These are phyloP conservation scores for Vaccinium vitisidaea DNA, from an alignment of 148 eudicot species.

Conservation along the genomic window DNA sequence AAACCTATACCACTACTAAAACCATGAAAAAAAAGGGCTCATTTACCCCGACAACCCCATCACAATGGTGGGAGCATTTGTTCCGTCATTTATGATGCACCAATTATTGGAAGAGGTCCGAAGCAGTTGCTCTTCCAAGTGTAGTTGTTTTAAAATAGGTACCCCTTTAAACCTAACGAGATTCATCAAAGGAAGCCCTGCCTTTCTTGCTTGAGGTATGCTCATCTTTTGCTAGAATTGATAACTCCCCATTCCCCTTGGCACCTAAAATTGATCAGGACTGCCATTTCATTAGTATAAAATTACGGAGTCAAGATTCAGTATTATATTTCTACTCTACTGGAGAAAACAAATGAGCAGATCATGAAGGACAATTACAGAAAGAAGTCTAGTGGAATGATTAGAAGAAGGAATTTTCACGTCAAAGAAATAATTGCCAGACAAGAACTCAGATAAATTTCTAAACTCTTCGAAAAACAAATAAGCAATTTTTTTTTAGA, in stretches of 20 bases:
- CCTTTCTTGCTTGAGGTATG: constrained; percentile 33
- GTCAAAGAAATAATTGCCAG: too few relatives aligned
- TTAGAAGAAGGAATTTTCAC: too few relatives aligned
- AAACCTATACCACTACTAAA: background rate
- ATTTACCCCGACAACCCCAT: constrained; percentile 77
- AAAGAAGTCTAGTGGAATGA: background rate
- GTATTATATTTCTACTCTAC: background rate
- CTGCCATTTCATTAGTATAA: too few relatives aligned
- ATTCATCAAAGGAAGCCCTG: constrained; percentile 62
- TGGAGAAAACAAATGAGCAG: background rate
- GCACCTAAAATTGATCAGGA: constrained; percentile 14
- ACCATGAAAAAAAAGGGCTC: constrained; percentile 1
- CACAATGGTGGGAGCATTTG: constrained; percentile 56
- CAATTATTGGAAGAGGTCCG: constrained; percentile 79
- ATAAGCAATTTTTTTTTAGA: too few relatives aligned
- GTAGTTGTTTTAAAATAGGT: constrained; percentile 68
- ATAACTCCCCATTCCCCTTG: constrained; percentile 9
- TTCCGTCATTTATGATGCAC: constrained; percentile 85
- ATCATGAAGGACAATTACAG: background rate
- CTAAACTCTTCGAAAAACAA: too few relatives aligned
- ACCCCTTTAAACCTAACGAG: constrained; percentile 45
- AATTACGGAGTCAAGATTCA: background rate
- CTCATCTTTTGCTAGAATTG: constrained; percentile 25
- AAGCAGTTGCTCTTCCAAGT: constrained; percentile 71
- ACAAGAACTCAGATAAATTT: too few relatives aligned